Conservation (phyloP, 768 basidiomycete species). For the Phaffia tasmanica region DNA sequence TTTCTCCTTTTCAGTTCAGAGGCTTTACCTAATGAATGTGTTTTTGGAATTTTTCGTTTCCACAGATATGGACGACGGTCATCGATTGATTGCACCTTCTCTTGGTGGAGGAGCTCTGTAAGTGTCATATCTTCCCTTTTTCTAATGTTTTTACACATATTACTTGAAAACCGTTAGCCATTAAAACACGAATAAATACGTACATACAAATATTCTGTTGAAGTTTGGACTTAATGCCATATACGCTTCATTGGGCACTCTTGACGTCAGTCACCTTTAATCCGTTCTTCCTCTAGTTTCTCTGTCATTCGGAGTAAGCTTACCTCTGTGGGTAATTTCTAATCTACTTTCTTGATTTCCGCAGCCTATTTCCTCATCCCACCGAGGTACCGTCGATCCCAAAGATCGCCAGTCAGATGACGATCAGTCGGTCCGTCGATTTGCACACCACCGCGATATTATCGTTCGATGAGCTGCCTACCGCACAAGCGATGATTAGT, state of each 20-base stretch:
- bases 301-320: not conserved
- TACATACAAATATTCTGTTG: constrained; percentile 1
- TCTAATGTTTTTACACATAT: too few species aligned
- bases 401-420: constrained; percentile 16
- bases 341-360: too few species aligned
- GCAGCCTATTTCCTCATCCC: constrained; percentile 20
- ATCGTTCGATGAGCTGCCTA: constrained; percentile 5
- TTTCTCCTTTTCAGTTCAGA: not conserved
- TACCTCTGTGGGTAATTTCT: too few species aligned
- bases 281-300: not conserved
- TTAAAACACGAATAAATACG: too few species aligned
- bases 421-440: constrained; percentile 6
- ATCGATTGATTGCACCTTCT: constrained; percentile 19
- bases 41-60: not conserved
- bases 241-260: constrained; percentile 14
- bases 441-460: constrained; percentile 14
- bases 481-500: constrained; percentile 2
- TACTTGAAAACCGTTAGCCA: too few species aligned
- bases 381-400: not conserved
- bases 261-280: not conserved
- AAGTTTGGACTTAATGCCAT: constrained; percentile 1
- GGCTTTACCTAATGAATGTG: not conserved
- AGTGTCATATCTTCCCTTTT: not conserved
- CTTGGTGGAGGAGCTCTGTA: constrained; percentile 22
- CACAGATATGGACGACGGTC: constrained; percentile 8